Evolutionary conservation across 2,329 filamentous ascomycete genomes (phyloP).

Genomic region (Fusarium algeriense): DNA sequence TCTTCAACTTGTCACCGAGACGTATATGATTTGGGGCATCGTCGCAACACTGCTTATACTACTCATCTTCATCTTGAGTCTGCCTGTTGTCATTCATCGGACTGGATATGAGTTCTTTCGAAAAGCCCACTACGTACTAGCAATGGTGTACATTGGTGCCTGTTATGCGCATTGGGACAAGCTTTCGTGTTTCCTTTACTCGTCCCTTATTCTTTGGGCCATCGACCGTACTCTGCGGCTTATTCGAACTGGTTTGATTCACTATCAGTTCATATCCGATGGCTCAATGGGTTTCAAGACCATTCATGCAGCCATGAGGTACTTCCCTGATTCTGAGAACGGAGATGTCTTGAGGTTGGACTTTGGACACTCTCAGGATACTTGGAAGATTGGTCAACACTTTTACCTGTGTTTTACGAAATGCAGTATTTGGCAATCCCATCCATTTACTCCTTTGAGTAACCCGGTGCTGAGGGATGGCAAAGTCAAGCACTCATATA

Average conservation of each 20-base stretch:
- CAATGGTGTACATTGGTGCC: not conserved
- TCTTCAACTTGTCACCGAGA: not conserved
- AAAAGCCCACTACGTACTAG: not conserved
- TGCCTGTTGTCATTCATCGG: not conserved
- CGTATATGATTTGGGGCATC: not conserved
- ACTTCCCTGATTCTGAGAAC: not conserved
- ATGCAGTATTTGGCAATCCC: conserved; percentile 2
- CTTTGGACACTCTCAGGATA: not conserved
- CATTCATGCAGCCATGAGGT: not conserved
- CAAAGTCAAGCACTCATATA: not conserved
- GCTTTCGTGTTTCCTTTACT: not conserved
- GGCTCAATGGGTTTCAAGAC: not conserved
- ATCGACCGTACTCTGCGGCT: not conserved
- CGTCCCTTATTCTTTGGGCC: not conserved
- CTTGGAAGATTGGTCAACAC: not conserved
- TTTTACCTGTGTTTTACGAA: not conserved
- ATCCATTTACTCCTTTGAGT: not conserved
- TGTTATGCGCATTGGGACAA: conserved; percentile 5
- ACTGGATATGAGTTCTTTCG: conserved; percentile 2
- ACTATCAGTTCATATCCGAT: not conserved
- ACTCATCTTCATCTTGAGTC: not conserved
- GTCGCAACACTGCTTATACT: not conserved
- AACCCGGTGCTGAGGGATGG: not conserved
- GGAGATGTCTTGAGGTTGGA: not conserved
- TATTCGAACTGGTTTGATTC: not conserved